Evolutionary conservation across 139 green algal species (phyloP).

Genomic region (Coelastrella sp.): DNA sequence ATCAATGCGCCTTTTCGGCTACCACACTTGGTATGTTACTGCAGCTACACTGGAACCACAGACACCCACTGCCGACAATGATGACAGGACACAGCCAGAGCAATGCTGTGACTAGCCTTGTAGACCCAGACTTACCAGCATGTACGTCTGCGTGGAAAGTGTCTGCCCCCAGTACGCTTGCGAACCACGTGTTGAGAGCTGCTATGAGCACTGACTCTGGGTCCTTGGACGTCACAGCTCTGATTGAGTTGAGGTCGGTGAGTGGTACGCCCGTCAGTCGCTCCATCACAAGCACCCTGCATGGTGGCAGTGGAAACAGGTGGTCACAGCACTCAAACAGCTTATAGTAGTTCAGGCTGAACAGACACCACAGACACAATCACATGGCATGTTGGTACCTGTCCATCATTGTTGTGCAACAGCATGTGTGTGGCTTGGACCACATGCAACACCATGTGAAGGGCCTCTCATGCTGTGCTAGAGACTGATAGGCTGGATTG

Average conservation of each 20-base stretch:
- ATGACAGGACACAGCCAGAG: too few relatives aligned
- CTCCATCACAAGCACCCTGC: slow-evolving; percentile 95
- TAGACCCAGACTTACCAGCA: slow-evolving; percentile 48
- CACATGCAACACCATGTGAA: too few relatives aligned
- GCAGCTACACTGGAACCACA: too few relatives aligned
- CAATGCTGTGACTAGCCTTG: not conserved
- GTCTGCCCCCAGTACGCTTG: slow-evolving; percentile 83
- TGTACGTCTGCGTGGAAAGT: slow-evolving; percentile 99
- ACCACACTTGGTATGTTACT: too few relatives aligned
- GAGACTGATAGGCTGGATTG: too few relatives aligned
- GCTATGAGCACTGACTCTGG: slow-evolving; percentile 79
- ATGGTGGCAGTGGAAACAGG: not conserved
- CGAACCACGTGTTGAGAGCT: slow-evolving; percentile 98
- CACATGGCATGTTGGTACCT: too few relatives aligned
- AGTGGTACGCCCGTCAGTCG: slow-evolving; percentile 90
- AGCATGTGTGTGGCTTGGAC: too few relatives aligned
- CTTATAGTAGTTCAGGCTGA: slow-evolving; percentile 4
- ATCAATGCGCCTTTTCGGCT: too few relatives aligned
- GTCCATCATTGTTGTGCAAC: too few relatives aligned
- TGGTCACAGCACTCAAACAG: not conserved
- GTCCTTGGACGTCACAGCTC: slow-evolving; percentile 64
- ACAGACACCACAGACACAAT: too few relatives aligned
- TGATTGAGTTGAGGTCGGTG: slow-evolving; percentile 92
- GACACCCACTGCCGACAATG: too few relatives aligned
- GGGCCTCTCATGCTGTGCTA: too few relatives aligned